A percentile compares a stretch with the other conserved stretches of the same genome.
phyloP scores from a whole-genome alignment of 2,329 filamentous ascomycete species.

The Colletotrichum sp. region DNA sequence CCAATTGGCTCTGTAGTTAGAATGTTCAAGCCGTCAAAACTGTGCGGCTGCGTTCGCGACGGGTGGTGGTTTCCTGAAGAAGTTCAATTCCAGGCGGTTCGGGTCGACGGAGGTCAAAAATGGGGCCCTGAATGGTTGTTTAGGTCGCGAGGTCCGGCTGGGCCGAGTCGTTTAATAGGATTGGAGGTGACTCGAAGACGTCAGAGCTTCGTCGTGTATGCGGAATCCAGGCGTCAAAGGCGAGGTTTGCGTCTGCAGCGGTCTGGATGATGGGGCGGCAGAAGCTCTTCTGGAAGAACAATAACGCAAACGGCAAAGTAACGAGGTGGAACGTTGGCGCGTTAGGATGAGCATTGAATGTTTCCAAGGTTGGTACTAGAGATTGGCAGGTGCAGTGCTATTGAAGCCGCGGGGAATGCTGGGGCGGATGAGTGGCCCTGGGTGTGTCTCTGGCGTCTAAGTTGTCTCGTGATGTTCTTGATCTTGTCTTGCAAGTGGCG shows the following conservation, averaged over 20 bases:
- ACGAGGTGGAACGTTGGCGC: conserved; percentile 17
- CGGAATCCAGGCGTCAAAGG: background rate
- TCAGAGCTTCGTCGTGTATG: background rate
- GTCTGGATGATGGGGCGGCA: background rate
- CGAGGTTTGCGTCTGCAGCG: background rate
- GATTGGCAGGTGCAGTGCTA: background rate
- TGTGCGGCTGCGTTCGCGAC: background rate
- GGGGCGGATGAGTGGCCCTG: conserved; percentile 1
- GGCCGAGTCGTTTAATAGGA: background rate
- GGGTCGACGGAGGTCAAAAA: background rate
- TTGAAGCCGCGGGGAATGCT: conserved; percentile 1
- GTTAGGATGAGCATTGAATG: conserved; percentile 23
- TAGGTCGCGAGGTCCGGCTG: background rate
- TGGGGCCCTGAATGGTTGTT: background rate
- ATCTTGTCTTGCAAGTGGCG: background rate
- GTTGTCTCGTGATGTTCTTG: conserved; percentile 7
- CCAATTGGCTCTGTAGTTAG: background rate
- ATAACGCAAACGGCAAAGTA: conserved; percentile 14
- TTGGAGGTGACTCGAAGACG: background rate
- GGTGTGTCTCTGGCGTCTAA: background rate
- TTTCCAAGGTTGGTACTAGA: conserved; percentile 6
- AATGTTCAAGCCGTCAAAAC: background rate
- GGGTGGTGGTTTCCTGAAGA: background rate
- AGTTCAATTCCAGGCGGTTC: background rate
- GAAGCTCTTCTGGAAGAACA: conserved; percentile 1